Conservation (phyloP, 805 yeast species). For the Torulaspora delbrueckii region DNA sequence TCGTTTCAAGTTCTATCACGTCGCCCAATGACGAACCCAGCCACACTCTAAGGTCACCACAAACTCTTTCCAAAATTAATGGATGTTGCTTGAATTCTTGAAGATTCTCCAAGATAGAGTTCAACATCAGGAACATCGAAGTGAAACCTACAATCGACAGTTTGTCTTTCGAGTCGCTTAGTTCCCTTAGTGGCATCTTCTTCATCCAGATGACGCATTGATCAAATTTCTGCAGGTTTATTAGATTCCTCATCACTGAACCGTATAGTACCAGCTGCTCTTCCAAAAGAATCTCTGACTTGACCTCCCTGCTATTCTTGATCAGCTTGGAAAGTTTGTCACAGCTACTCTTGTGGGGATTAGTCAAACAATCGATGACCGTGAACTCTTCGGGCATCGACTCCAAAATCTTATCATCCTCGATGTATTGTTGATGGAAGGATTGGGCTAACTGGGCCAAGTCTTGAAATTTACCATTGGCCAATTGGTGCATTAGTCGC, state of each 20-base stretch:
- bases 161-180: slow-evolving; percentile 5
- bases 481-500: slow-evolving; percentile 8
- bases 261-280: slow-evolving; percentile 13
- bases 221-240: slow-evolving; percentile 21
- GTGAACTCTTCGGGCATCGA: slow-evolving; percentile 15
- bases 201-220: slow-evolving; percentile 25
- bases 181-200: slow-evolving; percentile 17
- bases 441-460: slow-evolving; percentile 22
- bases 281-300: slow-evolving; percentile 15
- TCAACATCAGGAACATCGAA: slow-evolving; percentile 26
- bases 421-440: slow-evolving; percentile 23
- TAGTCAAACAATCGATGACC: slow-evolving; percentile 26
- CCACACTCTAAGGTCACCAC: slow-evolving; percentile 36
- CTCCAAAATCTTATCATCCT: slow-evolving; percentile 16
- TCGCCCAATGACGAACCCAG: slow-evolving; percentile 33
- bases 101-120: slow-evolving; percentile 17
- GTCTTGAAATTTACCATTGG: slow-evolving; percentile 20
- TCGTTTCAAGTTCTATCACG: slow-evolving; percentile 25
- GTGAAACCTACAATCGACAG: slow-evolving; percentile 32
- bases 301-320: slow-evolving; percentile 9
- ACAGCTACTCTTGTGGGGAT: slow-evolving; percentile 28
- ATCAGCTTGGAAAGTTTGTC: slow-evolving; percentile 20
- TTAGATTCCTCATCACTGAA: slow-evolving; percentile 29
- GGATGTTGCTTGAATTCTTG: slow-evolving; percentile 9
- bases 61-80: slow-evolving; percentile 26